Base-by-base conservation (phyloP, 164 flowering plant genomes). In the Vitis riparia region DNA sequence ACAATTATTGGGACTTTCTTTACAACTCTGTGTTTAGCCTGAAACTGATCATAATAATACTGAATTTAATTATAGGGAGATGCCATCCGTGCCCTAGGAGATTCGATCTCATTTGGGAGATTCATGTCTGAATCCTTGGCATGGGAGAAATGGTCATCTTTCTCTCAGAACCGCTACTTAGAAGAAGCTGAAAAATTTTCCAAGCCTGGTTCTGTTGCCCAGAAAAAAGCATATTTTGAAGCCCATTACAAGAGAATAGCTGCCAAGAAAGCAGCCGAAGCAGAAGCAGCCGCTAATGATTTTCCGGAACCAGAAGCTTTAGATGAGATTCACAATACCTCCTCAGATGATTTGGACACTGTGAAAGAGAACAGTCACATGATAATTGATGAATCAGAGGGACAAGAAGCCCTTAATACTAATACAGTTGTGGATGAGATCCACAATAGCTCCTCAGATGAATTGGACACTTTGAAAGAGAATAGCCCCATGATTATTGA, bases 71-170 rank as follows among this genome's bases (percentile, higher is more conserved):
- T 70, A 60, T 84, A 90, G 97, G 94, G 79, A 44, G 85, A 85
- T 53, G 81, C 88, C 1, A 16, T 79, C 62, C 83, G 76, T 9
- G 85, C 83, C 3, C 77, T 91, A 0, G 79, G 78, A 17, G 82
- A 86, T 67, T 94, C 98, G 1, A 63, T 91, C 71, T 90, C 98
- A 2, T 90, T 94, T 47, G 98, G 98, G 52, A 85, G 94, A 73
- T 92, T 84, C 68, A 68, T 81, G 85, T 77, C 94, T 10, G 94
- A 94, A 65, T 66, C 91, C 14, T 67, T 94, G 65, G 88, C 73
- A 50, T 94, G 97, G 98, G 97, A 86, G 69, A 94, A 80, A 77
- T 92, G 91, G 90, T 94, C 98, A 37, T 67, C 87, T 11, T 94
- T 92, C 73, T 79, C 88, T 61, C 88, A 86, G 65, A 92, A 94